Conservation (phyloP, 768 basidiomycete species). For the Tylopilus cervinicoccineus region DNA sequence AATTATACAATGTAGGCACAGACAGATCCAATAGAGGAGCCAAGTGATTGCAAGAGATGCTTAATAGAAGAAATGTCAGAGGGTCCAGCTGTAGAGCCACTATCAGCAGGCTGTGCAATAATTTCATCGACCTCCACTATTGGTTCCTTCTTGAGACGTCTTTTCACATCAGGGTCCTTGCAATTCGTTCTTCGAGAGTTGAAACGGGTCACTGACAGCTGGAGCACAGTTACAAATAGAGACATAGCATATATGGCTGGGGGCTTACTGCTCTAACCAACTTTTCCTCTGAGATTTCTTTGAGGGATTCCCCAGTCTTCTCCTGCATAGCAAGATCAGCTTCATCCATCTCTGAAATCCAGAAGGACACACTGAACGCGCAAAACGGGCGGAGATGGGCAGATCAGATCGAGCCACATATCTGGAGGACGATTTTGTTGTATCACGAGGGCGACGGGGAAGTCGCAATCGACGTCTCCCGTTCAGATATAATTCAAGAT, state of each 20-base stretch:
- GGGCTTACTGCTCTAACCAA: background rate
- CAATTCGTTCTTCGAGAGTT: background rate
- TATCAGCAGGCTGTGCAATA: background rate
- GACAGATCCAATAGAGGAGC: background rate
- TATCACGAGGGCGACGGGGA: background rate
- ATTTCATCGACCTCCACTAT: background rate
- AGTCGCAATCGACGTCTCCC: background rate
- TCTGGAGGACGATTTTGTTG: background rate
- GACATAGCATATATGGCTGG: background rate
- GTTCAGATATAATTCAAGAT: slow-evolving; percentile 9
- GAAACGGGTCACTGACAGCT: background rate
- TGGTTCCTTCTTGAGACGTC: background rate
- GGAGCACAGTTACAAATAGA: background rate
- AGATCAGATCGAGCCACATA: background rate
- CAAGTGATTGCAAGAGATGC: background rate
- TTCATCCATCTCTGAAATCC: background rate
- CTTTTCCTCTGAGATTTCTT: background rate
- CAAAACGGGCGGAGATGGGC: slow-evolving; percentile 13
- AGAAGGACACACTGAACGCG: slow-evolving; percentile 1
- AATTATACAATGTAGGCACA: background rate
- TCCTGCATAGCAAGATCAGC: slow-evolving; percentile 7
- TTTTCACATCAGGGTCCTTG: background rate
- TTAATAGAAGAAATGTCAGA: background rate
- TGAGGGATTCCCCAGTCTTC: slow-evolving; percentile 7
- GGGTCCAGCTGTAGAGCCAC: background rate